These are phyloP conservation scores for Magnaporthiopsis rhizophila DNA, from an alignment of 2,329 filamentous ascomycete species.

Conservation along the genomic window DNA sequence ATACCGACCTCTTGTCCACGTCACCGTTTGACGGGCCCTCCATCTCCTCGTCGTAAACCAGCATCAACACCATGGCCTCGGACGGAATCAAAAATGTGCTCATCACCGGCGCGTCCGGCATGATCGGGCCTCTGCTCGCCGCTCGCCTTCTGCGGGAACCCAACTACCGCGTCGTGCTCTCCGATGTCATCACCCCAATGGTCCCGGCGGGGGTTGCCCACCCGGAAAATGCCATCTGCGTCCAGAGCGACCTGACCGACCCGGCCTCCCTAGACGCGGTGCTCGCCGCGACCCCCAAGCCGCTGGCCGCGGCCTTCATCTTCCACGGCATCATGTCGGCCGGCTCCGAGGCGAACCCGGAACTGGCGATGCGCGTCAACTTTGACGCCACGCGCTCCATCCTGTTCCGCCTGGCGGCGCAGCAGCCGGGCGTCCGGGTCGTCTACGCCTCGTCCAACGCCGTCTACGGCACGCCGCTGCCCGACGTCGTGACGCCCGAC, in stretches of 20 bases:
- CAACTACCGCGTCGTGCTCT: slow-evolving; percentile 32
- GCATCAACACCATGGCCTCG: background rate
- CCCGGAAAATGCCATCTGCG: slow-evolving; percentile 39
- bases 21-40: too few species aligned
- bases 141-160: slow-evolving; percentile 30
- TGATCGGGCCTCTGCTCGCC: slow-evolving; percentile 29
- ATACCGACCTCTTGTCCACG: background rate
- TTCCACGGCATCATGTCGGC: slow-evolving; percentile 63
- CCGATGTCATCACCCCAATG: slow-evolving; percentile 46
- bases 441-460: slow-evolving; percentile 56
- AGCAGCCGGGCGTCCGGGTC: slow-evolving; percentile 45
- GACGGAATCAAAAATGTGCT: slow-evolving; percentile 18
- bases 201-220: slow-evolving; percentile 38
- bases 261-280: slow-evolving; percentile 27
- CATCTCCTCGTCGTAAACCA: too few species aligned
- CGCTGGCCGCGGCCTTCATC: slow-evolving; percentile 47
- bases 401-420: slow-evolving; percentile 37
- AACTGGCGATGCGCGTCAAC: slow-evolving; percentile 52
- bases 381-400: slow-evolving; percentile 49
- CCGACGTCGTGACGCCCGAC: slow-evolving; percentile 39
- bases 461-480: slow-evolving; percentile 53
- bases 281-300: slow-evolving; percentile 31
- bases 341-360: slow-evolving; percentile 53
- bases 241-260: slow-evolving; percentile 41
- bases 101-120: slow-evolving; percentile 26